Percentiles rank a stretch among this genome's conserved stretches.
Evolutionary conservation across 148 eudicot genomes (phyloP).

Genomic region (Rhododendron griersonianum): DNA sequence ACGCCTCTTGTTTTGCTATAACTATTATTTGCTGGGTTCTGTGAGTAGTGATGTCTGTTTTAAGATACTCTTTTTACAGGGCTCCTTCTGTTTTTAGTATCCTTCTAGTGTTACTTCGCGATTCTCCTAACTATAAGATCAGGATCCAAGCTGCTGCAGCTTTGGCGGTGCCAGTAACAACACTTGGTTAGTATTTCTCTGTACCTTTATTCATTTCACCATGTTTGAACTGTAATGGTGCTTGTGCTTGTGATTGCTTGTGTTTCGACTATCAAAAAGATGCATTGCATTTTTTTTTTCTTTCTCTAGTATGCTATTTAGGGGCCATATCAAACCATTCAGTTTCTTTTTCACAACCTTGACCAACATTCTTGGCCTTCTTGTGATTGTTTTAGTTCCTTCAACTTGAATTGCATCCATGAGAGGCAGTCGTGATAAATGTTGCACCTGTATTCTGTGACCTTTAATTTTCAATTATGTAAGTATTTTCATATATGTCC

Average conservation of each 20-base stretch:
- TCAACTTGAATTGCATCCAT: neutral
- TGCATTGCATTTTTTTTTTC: neutral
- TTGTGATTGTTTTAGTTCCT: neutral
- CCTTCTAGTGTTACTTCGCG: slow-evolving; percentile 79
- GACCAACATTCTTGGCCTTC: slow-evolving; percentile 1
- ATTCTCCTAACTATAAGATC: slow-evolving; percentile 88
- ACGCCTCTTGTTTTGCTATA: neutral
- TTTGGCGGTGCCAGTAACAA: slow-evolving; percentile 79
- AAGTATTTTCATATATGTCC: neutral
- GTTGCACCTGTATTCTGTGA: neutral
- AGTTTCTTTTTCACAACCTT: neutral
- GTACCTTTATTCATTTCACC: neutral
- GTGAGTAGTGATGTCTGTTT: neutral
- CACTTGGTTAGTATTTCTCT: slow-evolving; percentile 43
- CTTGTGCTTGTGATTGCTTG: neutral
- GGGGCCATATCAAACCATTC: slow-evolving; percentile 1
- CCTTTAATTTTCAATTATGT: neutral
- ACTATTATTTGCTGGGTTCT: neutral
- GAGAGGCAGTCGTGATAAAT: neutral
- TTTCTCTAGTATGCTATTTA: neutral
- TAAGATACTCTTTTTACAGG: slow-evolving; percentile 37
- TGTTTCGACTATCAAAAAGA: neutral
- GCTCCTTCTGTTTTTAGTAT: slow-evolving; percentile 79
- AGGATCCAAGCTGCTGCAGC: slow-evolving; percentile 98
- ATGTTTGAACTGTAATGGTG: neutral